phyloP scores from a whole-genome alignment of 2,329 filamentous ascomycete species.

The Diaporthe vexans region DNA sequence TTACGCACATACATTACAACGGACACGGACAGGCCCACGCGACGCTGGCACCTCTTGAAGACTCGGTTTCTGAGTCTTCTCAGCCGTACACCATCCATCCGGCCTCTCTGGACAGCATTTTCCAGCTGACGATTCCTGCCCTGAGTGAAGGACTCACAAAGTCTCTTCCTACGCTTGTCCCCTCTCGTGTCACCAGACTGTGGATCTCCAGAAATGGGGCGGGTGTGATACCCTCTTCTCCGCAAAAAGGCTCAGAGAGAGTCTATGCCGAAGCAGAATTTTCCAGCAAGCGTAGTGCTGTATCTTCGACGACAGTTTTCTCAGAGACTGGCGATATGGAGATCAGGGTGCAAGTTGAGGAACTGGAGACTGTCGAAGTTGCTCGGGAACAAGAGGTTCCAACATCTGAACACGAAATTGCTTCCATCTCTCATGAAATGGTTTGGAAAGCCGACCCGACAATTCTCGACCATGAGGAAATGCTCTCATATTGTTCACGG shows the following conservation, averaged over 20 bases:
- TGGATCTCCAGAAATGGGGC: neutral
- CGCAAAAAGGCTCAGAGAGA: neutral
- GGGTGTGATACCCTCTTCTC: neutral
- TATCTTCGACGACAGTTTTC: neutral
- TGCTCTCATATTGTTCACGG: neutral
- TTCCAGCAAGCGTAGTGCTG: neutral
- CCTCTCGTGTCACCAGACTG: neutral
- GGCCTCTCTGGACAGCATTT: neutral
- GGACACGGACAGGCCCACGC: neutral
- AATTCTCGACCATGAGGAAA: neutral
- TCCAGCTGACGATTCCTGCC: neutral
- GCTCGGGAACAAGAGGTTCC: neutral
- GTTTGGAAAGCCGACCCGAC: neutral
- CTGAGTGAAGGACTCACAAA: conserved; percentile 2
- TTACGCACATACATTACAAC: neutral
- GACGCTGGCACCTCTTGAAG: neutral
- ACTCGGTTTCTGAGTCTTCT: neutral
- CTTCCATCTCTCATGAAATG: neutral
- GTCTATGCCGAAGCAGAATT: neutral
- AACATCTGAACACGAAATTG: neutral
- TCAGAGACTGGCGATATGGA: neutral
- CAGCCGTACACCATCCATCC: neutral
- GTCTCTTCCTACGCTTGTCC: neutral
- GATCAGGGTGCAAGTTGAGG: neutral
- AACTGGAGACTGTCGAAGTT: conserved; percentile 2